These are phyloP conservation scores for Apophysomyces ossiformis DNA, from an alignment of 371 early-diverging fungal species.

Conservation along the genomic window DNA sequence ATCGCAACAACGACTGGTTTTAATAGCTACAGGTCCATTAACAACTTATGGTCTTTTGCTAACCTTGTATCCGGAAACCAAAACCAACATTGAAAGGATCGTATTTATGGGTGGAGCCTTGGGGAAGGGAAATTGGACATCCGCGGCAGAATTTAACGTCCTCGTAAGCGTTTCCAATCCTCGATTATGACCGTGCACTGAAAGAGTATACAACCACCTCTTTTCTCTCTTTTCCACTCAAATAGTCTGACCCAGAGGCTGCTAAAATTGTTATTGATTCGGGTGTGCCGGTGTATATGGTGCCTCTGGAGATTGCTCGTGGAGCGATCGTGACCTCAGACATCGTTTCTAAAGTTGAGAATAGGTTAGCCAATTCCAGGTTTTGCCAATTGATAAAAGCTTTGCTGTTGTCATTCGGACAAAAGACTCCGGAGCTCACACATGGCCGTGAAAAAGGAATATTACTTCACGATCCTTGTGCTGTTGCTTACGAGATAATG, in stretches of 20 bases:
- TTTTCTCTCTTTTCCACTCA: not conserved
- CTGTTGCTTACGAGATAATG: slow-evolving; percentile 31
- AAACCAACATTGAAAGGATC: slow-evolving; percentile 28
- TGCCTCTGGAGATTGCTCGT: slow-evolving; percentile 45
- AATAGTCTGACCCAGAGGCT: slow-evolving; percentile 40
- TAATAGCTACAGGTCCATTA: slow-evolving; percentile 41
- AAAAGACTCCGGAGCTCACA: slow-evolving; percentile 22
- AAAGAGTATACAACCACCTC: not conserved
- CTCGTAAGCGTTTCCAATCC: slow-evolving; percentile 6
- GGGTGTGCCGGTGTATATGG: slow-evolving; percentile 23
- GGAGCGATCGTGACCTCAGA: slow-evolving; percentile 17
- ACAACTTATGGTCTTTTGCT: slow-evolving; percentile 45
- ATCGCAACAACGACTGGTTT: slow-evolving; percentile 20
- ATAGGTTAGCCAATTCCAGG: slow-evolving; percentile 10
- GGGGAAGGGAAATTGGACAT: slow-evolving; percentile 29
- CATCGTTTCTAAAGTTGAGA: slow-evolving; percentile 23
- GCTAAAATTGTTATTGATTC: slow-evolving; percentile 37
- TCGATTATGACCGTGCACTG: not conserved
- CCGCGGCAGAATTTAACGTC: slow-evolving; percentile 45
- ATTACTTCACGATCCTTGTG: slow-evolving; percentile 40
- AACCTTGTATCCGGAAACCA: slow-evolving; percentile 37
- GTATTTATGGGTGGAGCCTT: slow-evolving; percentile 45
- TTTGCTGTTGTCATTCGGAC: slow-evolving; percentile 27
- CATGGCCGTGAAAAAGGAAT: slow-evolving; percentile 27
- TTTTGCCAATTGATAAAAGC: slow-evolving; percentile 31